These are phyloP conservation scores for Blastocystis sp. DNA, from an alignment of 352 stramenopile species.

Conservation along the genomic window DNA sequence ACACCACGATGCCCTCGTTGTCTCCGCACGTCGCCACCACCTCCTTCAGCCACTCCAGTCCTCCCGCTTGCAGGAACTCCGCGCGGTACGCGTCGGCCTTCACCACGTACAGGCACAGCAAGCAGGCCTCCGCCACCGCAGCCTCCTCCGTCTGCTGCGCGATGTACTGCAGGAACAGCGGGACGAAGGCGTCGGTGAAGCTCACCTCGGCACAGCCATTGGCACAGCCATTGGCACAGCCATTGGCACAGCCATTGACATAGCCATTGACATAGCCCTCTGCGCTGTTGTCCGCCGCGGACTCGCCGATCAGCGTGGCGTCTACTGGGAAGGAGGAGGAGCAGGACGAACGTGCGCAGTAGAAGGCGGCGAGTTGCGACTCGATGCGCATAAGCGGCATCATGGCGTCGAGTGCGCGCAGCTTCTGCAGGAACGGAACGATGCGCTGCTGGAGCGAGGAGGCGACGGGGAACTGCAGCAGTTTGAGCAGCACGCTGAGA, in stretches of 20 bases:
- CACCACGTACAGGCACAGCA: background rate
- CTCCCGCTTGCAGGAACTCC: background rate
- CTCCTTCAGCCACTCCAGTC: background rate
- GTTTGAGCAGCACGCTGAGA: background rate
- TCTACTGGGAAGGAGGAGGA: background rate
- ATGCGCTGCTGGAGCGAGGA: background rate
- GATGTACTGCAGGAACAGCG: background rate
- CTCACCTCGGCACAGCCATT: background rate
- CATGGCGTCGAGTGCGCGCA: background rate
- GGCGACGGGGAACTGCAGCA: background rate
- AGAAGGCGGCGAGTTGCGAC: background rate
- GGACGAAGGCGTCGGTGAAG: background rate
- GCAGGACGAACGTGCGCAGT: background rate
- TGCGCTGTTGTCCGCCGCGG: background rate
- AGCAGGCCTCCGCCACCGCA: background rate
- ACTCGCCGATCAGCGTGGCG: background rate
- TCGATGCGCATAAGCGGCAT: background rate
- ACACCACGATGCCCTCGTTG: background rate
- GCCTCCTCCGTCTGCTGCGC: background rate
- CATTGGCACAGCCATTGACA: too few species aligned
- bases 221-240: too few species aligned
- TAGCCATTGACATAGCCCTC: too few species aligned
- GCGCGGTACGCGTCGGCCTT: background rate
- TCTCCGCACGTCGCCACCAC: background rate
- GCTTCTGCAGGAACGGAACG: background rate